A percentile compares a stretch with the other conserved stretches of the same genome.
phyloP scores from a whole-genome alignment of 108 stramenopile genomes.

The Heterococcus sp. region DNA sequence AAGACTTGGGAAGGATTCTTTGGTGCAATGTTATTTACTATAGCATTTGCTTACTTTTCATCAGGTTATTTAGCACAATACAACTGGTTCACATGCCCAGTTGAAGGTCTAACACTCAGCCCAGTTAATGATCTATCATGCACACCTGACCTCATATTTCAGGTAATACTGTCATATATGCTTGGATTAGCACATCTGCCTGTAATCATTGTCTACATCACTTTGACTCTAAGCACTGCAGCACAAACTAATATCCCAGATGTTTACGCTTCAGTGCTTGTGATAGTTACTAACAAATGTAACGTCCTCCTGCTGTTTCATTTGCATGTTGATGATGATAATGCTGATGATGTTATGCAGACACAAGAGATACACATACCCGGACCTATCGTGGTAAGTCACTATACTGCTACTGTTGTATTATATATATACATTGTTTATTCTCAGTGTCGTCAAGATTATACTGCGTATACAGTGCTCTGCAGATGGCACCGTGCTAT shows the following conservation, averaged over 20 bases:
- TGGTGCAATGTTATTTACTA: slow-evolving; percentile 82
- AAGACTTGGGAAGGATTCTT: slow-evolving; percentile 96
- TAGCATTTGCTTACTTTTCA: slow-evolving; percentile 81
- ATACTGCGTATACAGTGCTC: too few species aligned
- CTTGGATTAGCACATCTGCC: neutral
- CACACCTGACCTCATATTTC: slow-evolving; percentile 48
- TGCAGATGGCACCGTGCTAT: too few species aligned
- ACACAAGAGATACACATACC: neutral
- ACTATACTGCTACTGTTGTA: slow-evolving; percentile 60
- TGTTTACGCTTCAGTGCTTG: too few species aligned
- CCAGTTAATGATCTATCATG: slow-evolving; percentile 68
- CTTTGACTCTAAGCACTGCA: neutral
- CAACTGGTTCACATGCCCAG: slow-evolving; percentile 61
- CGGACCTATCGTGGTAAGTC: slow-evolving; percentile 62
- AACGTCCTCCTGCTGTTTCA: too few species aligned
- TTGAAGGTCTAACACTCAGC: slow-evolving; percentile 11
- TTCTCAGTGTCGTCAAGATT: too few species aligned
- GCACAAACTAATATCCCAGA: too few species aligned
- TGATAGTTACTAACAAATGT: too few species aligned
- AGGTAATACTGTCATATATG: slow-evolving; percentile 9
- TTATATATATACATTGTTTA: too few species aligned
- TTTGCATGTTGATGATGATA: neutral
- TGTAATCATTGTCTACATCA: neutral
- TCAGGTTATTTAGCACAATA: slow-evolving; percentile 72
- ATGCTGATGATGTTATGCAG: neutral